Percentiles rank a stretch among this genome's conserved stretches.
phyloP scores from a whole-genome alignment of 139 green algal species.

The Chlamydomonas asymmetrica region DNA sequence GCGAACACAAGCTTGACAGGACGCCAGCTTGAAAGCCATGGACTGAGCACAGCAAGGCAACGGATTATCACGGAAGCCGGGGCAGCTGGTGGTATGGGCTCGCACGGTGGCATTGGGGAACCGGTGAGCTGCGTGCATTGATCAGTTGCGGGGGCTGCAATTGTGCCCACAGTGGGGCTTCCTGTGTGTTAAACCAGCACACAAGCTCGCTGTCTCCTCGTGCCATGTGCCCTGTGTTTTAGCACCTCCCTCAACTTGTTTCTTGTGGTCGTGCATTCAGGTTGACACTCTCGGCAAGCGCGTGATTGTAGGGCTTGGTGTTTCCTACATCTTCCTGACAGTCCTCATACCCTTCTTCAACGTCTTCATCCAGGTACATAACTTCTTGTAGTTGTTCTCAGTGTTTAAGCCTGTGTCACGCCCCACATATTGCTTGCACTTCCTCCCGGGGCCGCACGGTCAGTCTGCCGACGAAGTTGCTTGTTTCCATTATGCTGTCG shows the following conservation, averaged over 20 bases:
- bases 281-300: conserved; percentile 53
- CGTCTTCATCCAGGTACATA: conserved; percentile 81
- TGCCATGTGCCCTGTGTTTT: too few species aligned
- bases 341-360: conserved; percentile 81
- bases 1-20: too few species aligned
- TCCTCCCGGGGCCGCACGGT: neutral
- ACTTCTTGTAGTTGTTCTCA: too few species aligned
- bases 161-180: neutral
- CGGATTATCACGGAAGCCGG: conserved; percentile 23
- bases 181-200: too few species aligned
- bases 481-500: too few species aligned
- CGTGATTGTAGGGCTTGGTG: conserved; percentile 51
- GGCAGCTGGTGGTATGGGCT: conserved; percentile 38
- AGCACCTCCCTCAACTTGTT: too few species aligned
- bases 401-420: too few species aligned
- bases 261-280: conserved; percentile 29
- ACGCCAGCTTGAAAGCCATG: too few species aligned
- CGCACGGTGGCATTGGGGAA: conserved; percentile 32
- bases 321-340: conserved; percentile 70
- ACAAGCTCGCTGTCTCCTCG: too few species aligned
- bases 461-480: too few species aligned
- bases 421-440: neutral
- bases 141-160: neutral
- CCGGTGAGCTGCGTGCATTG: conserved; percentile 17
- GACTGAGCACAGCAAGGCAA: too few species aligned